These are phyloP conservation scores for Yamadazyma endophytica DNA, from an alignment of 805 yeast species.

Conservation along the genomic window DNA sequence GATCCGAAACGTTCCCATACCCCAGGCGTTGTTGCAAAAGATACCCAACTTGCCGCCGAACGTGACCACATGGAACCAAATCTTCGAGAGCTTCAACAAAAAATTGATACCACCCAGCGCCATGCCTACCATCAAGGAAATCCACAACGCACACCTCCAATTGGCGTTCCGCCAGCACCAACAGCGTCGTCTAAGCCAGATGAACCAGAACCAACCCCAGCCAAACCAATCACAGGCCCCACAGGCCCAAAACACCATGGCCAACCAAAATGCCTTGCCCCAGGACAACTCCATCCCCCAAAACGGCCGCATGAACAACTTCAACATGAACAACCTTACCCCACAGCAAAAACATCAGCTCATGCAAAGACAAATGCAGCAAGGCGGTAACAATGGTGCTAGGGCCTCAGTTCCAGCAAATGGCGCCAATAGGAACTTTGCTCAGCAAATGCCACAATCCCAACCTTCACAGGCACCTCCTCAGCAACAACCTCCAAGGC, in stretches of 20 bases:
- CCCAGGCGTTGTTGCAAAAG: slow-evolving; percentile 57
- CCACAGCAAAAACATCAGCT: slow-evolving; percentile 38
- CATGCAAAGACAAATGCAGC: slow-evolving; percentile 33
- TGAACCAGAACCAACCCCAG: slow-evolving; percentile 12
- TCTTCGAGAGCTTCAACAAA: slow-evolving; percentile 58
- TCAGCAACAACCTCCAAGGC: slow-evolving; percentile 17
- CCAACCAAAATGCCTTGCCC: slow-evolving; percentile 6
- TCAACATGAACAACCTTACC: slow-evolving; percentile 13
- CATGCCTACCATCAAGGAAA: slow-evolving; percentile 57
- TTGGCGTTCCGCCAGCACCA: slow-evolving; percentile 49
- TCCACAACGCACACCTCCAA: slow-evolving; percentile 65
- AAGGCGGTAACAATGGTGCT: slow-evolving; percentile 12
- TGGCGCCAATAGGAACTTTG: no score
- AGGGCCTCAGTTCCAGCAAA: no score
- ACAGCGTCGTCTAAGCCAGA: slow-evolving; percentile 31
- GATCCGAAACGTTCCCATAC: slow-evolving; percentile 68
- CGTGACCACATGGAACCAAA: slow-evolving; percentile 77
- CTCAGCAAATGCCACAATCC: slow-evolving; percentile 18
- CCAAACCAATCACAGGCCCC: slow-evolving; percentile 11
- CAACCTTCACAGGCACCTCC: slow-evolving; percentile 9
- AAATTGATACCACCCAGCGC: slow-evolving; percentile 56
- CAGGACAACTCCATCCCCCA: slow-evolving; percentile 11
- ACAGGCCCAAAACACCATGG: slow-evolving; percentile 11
- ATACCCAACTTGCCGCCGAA: slow-evolving; percentile 77
- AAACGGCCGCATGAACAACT: slow-evolving; percentile 6